Percentiles rank a stretch among this genome's conserved stretches.
Conservation (phyloP, 768 basidiomycete species). For the Boletus reticulatus region DNA sequence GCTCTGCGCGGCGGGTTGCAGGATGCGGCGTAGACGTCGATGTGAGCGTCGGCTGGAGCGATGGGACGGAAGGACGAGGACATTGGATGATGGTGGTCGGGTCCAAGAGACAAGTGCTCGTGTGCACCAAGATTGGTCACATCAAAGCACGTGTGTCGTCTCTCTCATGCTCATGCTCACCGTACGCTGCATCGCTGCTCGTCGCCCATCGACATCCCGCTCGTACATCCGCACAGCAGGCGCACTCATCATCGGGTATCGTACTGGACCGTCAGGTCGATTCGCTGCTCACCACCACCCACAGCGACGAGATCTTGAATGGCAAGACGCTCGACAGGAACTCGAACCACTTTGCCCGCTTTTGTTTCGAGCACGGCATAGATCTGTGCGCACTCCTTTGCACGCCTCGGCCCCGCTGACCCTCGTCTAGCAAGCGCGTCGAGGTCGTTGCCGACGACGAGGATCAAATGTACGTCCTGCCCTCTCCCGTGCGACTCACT, state of each 20-base stretch:
- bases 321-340: conserved; percentile 87
- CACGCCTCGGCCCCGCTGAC: neutral
- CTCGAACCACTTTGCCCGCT: conserved; percentile 83
- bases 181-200: too few relatives aligned
- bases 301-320: conserved; percentile 88
- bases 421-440: conserved; percentile 63
- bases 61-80: conserved; percentile 22
- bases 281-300: neutral
- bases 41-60: conserved; percentile 17
- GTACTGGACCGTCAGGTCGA: neutral
- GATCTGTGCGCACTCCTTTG: conserved; percentile 51
- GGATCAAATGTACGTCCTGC: conserved; percentile 63
- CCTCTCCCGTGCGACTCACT: neutral
- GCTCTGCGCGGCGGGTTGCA: conserved; percentile 47
- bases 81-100: neutral
- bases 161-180: neutral
- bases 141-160: neutral
- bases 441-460: conserved; percentile 93
- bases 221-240: conserved; percentile 47
- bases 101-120: conserved; percentile 12
- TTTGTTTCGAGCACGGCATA: conserved; percentile 85
- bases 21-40: conserved; percentile 34
- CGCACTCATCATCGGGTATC: conserved; percentile 74
- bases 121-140: conserved; percentile 11
- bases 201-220: too few relatives aligned